Conservation (phyloP, 495 filamentous ascomycete species). For the Daldinia bambusicola region DNA sequence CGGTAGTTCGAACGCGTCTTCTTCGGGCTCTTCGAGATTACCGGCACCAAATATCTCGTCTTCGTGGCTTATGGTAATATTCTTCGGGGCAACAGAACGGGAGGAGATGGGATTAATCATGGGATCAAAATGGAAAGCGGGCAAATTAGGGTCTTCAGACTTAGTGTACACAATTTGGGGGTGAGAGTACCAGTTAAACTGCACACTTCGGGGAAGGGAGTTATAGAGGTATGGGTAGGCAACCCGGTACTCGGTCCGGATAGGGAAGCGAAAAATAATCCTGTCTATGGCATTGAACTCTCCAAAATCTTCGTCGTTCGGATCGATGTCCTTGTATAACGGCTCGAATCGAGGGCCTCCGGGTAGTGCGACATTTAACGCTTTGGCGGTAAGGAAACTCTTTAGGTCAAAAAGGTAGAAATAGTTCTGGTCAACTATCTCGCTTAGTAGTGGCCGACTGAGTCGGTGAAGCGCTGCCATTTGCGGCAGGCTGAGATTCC, state of each 20-base stretch:
- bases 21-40: constrained; percentile 78
- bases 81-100: constrained; percentile 93
- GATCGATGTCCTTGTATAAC: constrained; percentile 98
- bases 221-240: constrained; percentile 97
- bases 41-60: constrained; percentile 92
- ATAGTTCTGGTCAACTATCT: constrained; percentile 95
- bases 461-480: constrained; percentile 96
- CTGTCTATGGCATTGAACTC: constrained; percentile 99
- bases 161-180: constrained; percentile 92
- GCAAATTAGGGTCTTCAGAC: constrained; percentile 87
- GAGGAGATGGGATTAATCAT: constrained; percentile 98
- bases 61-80: constrained; percentile 90
- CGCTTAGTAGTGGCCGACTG: constrained; percentile 89
- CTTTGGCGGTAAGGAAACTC: constrained; percentile 96
- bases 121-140: constrained; percentile 97
- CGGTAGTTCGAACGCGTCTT: constrained; percentile 86
- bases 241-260: constrained; percentile 95
- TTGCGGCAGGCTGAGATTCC: constrained; percentile 94
- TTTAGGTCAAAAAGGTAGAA: constrained; percentile 98
- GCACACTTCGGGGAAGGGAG: constrained; percentile 92
- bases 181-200: constrained; percentile 91
- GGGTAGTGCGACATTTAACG: constrained; percentile 95
- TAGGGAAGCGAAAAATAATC: constrained; percentile 97
- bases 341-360: constrained; percentile 98
- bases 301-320: constrained; percentile 99